These are phyloP conservation scores for Cymbopogon flexuosus DNA, from an alignment of 202 grass and related monocot species.

Conservation along the genomic window DNA sequence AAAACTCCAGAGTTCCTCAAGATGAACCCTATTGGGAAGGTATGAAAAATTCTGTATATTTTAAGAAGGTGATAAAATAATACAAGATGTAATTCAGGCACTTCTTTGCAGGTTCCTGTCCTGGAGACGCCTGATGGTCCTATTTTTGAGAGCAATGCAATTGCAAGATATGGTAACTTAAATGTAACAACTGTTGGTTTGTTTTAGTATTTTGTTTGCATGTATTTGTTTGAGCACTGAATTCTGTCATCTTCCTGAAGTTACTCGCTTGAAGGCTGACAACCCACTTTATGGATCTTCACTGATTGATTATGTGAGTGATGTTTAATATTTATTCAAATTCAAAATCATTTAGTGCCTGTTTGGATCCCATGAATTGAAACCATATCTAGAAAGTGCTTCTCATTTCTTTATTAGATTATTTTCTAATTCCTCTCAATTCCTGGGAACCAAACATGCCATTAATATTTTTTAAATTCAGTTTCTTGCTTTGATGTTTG, in stretches of 20 bases:
- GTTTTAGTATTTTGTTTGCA: background rate
- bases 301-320: constrained; percentile 84
- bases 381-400: too few relatives aligned
- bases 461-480: background rate
- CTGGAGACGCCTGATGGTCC: constrained; percentile 72
- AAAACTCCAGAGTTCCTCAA: constrained; percentile 68
- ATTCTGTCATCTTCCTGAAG: constrained; percentile 35
- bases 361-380: too few relatives aligned
- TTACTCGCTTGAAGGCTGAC: constrained; percentile 59
- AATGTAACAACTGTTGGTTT: background rate
- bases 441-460: too few relatives aligned
- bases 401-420: too few relatives aligned
- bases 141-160: constrained; percentile 87
- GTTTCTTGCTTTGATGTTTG: background rate
- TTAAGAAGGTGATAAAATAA: background rate
- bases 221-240: background rate
- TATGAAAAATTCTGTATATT: background rate
- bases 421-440: too few relatives aligned
- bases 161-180: constrained; percentile 63
- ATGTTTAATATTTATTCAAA: background rate
- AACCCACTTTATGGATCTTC: constrained; percentile 71
- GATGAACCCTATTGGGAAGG: constrained; percentile 90
- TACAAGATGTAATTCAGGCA: background rate
- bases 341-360: background rate
- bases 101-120: constrained; percentile 51